Evolutionary conservation across 257 asterid genomes (phyloP).

Genomic region (Solanum clarkiae): DNA sequence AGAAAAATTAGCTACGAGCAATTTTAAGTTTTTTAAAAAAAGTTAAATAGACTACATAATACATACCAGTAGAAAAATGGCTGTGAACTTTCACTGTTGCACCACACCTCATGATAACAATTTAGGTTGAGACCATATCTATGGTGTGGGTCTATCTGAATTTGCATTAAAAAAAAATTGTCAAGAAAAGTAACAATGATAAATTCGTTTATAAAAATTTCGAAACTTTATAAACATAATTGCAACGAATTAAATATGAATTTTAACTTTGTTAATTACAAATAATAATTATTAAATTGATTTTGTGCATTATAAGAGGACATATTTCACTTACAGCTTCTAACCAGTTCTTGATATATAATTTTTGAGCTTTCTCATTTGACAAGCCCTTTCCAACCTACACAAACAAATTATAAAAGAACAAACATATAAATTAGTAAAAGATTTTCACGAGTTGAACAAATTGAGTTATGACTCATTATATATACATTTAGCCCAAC

Average conservation of each 20-base stretch:
- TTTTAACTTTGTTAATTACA: not conserved
- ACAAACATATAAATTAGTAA: not conserved
- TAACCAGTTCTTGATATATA: constrained; percentile 8
- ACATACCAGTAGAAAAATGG: constrained; percentile 29
- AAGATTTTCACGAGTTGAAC: not conserved
- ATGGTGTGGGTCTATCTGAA: constrained; percentile 19
- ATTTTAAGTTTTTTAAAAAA: too few relatives aligned
- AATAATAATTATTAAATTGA: not conserved
- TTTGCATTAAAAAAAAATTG: not conserved
- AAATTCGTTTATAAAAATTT: not conserved
- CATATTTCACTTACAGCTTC: constrained; percentile 17
- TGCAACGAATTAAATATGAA: not conserved
- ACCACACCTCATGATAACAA: constrained; percentile 14
- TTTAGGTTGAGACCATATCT: constrained; percentile 22
- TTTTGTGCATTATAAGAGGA: not conserved
- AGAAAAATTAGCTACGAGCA: too few relatives aligned
- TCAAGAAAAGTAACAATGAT: not conserved
- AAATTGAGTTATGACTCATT: not conserved
- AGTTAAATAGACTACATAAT: too few relatives aligned
- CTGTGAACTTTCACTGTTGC: constrained; percentile 7
- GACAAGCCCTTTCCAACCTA: constrained; percentile 22
- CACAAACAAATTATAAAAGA: not conserved
- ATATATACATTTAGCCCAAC: not conserved
- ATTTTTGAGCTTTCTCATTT: constrained; percentile 9
- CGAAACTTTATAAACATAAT: too few relatives aligned